Evolutionary conservation across 129 eudicot genomes (phyloP).

Genomic region (Pittosporum tobira): DNA sequence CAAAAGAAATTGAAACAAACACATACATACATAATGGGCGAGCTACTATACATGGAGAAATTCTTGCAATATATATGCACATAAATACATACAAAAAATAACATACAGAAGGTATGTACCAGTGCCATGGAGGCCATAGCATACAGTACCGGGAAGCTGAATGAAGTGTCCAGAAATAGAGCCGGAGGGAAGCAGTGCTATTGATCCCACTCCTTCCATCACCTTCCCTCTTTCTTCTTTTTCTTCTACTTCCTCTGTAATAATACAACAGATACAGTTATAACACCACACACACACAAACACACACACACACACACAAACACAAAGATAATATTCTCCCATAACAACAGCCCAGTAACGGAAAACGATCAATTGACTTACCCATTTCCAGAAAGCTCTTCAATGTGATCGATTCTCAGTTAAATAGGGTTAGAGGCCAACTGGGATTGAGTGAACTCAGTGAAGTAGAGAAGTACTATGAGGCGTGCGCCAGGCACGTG

Average conservation of each 20-base stretch:
- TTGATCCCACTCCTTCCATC: constrained; percentile 88
- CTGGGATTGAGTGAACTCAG: neutral
- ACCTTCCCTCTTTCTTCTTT: constrained; percentile 26
- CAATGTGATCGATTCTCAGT: constrained; percentile 8
- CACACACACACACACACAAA: neutral
- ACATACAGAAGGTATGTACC: constrained; percentile 33
- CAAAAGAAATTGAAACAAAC: no score
- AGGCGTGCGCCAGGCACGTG: constrained; percentile 2
- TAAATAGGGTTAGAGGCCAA: neutral
- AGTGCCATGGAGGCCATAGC: constrained; percentile 85
- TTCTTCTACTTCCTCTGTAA: constrained; percentile 18
- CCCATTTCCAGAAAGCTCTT: constrained; percentile 24
- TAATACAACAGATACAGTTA: neutral
- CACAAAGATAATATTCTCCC: constrained; percentile 1
- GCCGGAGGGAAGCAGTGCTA: constrained; percentile 75
- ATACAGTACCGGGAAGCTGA: constrained; percentile 70
- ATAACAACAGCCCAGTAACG: neutral
- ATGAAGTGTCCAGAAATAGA: constrained; percentile 93
- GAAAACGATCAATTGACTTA: constrained; percentile 5
- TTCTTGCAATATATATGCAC: neutral
- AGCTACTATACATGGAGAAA: no score
- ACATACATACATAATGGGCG: neutral
- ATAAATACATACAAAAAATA: neutral
- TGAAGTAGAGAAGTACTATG: neutral
- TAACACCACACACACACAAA: neutral